A percentile compares a stretch with the other conserved stretches of the same genome.
phyloP scores from a whole-genome alignment of 176 grass and related monocot species.

The Pharus latifolius region DNA sequence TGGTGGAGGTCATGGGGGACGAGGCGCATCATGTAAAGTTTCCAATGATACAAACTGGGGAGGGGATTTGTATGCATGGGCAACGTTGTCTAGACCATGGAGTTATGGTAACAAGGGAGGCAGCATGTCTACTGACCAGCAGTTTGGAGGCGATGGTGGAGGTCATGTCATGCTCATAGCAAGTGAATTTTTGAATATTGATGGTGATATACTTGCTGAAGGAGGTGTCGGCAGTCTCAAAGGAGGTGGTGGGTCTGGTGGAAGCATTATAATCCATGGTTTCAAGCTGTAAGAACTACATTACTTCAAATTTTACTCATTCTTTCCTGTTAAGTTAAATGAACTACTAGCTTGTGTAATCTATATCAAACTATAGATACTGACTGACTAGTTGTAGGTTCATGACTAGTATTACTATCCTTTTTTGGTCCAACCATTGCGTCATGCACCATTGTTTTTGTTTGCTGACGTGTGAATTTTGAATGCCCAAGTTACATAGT shows the following conservation, averaged over 20 bases:
- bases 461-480: neutral
- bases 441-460: no score
- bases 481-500: no score
- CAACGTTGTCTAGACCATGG: slow-evolving; percentile 48
- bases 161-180: slow-evolving; percentile 53
- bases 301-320: neutral
- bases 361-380: no score
- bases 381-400: no score
- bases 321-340: no score
- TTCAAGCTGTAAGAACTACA: slow-evolving; percentile 81
- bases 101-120: slow-evolving; percentile 90
- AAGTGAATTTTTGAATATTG: slow-evolving; percentile 29
- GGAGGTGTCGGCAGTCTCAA: slow-evolving; percentile 63
- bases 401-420: no score
- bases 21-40: slow-evolving; percentile 66
- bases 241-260: slow-evolving; percentile 81
- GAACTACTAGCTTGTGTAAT: no score
- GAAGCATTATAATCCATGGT: slow-evolving; percentile 83
- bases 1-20: slow-evolving; percentile 80
- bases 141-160: slow-evolving; percentile 63
- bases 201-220: slow-evolving; percentile 69
- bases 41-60: slow-evolving; percentile 90
- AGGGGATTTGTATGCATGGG: slow-evolving; percentile 87
- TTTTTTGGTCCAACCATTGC: no score
- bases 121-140: slow-evolving; percentile 21